A percentile compares a stretch with the other conserved stretches of the same genome.
Conservation (phyloP, 495 filamentous ascomycete species). For the Friedmanniomyces endolithicus region DNA sequence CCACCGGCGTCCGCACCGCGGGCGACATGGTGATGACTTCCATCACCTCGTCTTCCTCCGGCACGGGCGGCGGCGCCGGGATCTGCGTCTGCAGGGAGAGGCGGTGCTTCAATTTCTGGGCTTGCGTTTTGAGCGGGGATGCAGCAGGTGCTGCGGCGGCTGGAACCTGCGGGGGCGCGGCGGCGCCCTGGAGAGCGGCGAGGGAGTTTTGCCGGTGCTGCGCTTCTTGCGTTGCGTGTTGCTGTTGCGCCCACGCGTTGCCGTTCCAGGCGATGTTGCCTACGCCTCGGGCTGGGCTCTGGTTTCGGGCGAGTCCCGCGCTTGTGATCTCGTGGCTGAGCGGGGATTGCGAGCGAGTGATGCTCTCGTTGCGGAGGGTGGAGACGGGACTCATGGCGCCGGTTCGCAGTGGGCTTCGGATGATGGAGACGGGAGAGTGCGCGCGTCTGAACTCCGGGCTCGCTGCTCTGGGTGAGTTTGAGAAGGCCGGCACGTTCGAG, state of each 20-base stretch:
- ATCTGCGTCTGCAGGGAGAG: conserved; percentile 6
- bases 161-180: neutral
- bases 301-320: neutral
- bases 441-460: conserved; percentile 5
- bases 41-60: conserved; percentile 5
- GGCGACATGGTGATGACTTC: conserved; percentile 16
- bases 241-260: conserved; percentile 4
- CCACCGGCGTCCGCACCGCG: conserved; percentile 2
- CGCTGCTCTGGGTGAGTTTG: conserved; percentile 2
- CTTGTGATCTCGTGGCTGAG: conserved; percentile 3
- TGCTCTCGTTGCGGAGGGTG: conserved; percentile 5
- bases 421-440: conserved; percentile 7
- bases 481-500: conserved; percentile 5
- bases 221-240: neutral
- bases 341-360: neutral
- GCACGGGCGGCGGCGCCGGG: neutral
- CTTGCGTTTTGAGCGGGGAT: neutral
- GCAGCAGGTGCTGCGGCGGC: neutral
- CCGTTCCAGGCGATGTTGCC: conserved; percentile 11
- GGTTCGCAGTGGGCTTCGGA: neutral
- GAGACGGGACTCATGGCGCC: conserved; percentile 11
- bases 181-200: conserved; percentile 4
- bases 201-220: conserved; percentile 1
- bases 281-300: conserved; percentile 4
- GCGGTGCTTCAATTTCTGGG: conserved; percentile 1